phyloP scores from a whole-genome alignment of 345 rosid genomes.

The Dovyalis caffra region DNA sequence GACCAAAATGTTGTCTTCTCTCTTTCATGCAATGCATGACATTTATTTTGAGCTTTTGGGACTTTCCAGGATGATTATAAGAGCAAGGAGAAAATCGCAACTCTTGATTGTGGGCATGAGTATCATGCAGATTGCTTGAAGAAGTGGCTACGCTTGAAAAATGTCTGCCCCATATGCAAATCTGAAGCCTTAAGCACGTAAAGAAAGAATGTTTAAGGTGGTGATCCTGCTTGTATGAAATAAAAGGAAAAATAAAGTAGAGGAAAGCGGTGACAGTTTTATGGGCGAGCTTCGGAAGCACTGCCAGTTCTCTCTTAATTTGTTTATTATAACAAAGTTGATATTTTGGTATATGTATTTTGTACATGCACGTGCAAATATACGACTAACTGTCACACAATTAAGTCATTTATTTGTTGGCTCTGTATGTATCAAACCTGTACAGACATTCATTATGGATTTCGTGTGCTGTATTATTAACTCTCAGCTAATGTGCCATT shows the following conservation, averaged over 20 bases:
- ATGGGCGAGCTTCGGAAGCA: conserved; percentile 1
- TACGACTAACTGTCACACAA: conserved; percentile 37
- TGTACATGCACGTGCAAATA: conserved; percentile 46
- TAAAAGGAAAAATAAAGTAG: conserved; percentile 10
- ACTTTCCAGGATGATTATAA: conserved; percentile 58
- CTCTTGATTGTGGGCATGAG: conserved; percentile 70
- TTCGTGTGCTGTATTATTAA: conserved; percentile 15
- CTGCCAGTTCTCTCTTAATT: conserved; percentile 24
- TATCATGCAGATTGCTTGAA: conserved; percentile 80
- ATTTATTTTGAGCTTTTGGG: not conserved
- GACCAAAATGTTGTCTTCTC: not conserved
- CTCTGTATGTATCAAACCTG: conserved; percentile 32
- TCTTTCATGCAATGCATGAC: not conserved
- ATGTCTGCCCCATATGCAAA: conserved; percentile 86
- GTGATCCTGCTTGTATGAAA: not conserved
- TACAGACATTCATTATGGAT: conserved; percentile 27
- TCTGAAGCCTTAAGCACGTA: conserved; percentile 52
- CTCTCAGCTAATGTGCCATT: conserved; percentile 3
- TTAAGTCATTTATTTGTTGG: conserved; percentile 38
- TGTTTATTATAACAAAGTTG: conserved; percentile 33
- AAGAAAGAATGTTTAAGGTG: conserved; percentile 18
- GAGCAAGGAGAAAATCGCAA: conserved; percentile 54
- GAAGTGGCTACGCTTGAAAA: conserved; percentile 85
- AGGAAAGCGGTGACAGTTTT: conserved; percentile 20
- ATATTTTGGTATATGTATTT: conserved; percentile 40